These are phyloP conservation scores for Podila epicladia DNA, from an alignment of 192 early-diverging fungal species.

Conservation along the genomic window DNA sequence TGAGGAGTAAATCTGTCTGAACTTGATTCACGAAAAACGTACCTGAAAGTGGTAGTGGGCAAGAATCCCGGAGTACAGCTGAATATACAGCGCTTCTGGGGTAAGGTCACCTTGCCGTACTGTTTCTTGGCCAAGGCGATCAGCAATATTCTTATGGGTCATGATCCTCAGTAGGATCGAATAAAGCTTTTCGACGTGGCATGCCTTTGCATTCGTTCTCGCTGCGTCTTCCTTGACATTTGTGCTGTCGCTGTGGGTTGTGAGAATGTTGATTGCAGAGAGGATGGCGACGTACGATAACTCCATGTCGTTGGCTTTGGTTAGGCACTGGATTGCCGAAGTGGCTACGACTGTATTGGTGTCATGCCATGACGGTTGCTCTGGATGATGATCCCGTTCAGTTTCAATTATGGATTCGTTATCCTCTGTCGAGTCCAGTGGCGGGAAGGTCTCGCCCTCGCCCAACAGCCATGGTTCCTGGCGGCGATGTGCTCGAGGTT, in stretches of 20 bases:
- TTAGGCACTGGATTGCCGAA: constrained; percentile 18
- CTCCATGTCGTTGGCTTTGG: constrained; percentile 21
- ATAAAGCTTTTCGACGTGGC: neutral
- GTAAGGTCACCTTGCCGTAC: constrained; percentile 10
- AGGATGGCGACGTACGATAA: constrained; percentile 34
- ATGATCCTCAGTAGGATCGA: constrained; percentile 17
- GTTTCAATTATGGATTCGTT: no score
- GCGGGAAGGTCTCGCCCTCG: no score
- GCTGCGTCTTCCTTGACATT: neutral
- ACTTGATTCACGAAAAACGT: neutral
- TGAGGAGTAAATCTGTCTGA: no score
- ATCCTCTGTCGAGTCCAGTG: no score
- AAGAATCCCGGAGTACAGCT: constrained; percentile 12
- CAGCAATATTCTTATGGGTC: neutral
- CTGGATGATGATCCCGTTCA: neutral
- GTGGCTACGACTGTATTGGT: constrained; percentile 1
- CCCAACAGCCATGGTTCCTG: no score
- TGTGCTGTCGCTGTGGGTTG: neutral
- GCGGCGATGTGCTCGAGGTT: no score
- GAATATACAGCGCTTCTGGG: constrained; percentile 8
- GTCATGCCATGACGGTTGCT: constrained; percentile 1
- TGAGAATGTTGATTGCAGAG: constrained; percentile 17
- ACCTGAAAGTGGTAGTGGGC: constrained; percentile 23
- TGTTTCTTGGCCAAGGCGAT: constrained; percentile 7
- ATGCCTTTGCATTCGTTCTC: neutral